phyloP scores from a whole-genome alignment of 2,329 filamentous ascomycete genomes.

The Stagonosporopsis tanaceti region DNA sequence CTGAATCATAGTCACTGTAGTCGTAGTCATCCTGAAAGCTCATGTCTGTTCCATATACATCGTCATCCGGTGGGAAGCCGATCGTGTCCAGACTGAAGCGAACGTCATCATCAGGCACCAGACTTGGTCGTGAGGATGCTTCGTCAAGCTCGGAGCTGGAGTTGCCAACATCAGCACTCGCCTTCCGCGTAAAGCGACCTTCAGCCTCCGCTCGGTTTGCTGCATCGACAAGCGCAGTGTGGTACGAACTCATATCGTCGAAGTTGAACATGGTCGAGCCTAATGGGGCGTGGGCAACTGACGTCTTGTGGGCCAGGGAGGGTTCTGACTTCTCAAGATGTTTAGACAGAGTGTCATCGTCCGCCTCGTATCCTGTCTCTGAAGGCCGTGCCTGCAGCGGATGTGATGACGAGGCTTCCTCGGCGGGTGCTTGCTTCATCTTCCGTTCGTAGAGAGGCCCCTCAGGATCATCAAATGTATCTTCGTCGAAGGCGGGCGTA shows the following conservation, averaged over 20 bases:
- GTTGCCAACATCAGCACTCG: slow-evolving; percentile 53
- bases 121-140: slow-evolving; percentile 50
- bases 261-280: slow-evolving; percentile 43
- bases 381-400: slow-evolving; percentile 25
- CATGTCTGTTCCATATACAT: slow-evolving; percentile 46
- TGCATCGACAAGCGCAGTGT: slow-evolving; percentile 83
- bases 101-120: slow-evolving; percentile 61
- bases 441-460: slow-evolving; percentile 60
- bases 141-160: slow-evolving; percentile 45
- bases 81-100: slow-evolving; percentile 58
- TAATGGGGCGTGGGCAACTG: slow-evolving; percentile 43
- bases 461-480: slow-evolving; percentile 70
- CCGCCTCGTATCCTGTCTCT: slow-evolving; percentile 44
- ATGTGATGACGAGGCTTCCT: slow-evolving; percentile 29
- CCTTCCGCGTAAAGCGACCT: slow-evolving; percentile 74
- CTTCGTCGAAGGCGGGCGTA: slow-evolving; percentile 71
- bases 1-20: slow-evolving; percentile 63
- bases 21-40: slow-evolving; percentile 58
- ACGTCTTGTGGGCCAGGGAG: slow-evolving; percentile 61
- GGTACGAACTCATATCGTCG: slow-evolving; percentile 74
- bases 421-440: slow-evolving; percentile 31
- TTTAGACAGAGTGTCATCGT: slow-evolving; percentile 41
- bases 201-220: slow-evolving; percentile 78
- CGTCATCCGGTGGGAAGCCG: slow-evolving; percentile 45
- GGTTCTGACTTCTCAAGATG: slow-evolving; percentile 48